Base-by-base conservation (phyloP, 2,329 filamentous ascomycete genomes). In the Magnaporthiopsis rhizophila region DNA sequence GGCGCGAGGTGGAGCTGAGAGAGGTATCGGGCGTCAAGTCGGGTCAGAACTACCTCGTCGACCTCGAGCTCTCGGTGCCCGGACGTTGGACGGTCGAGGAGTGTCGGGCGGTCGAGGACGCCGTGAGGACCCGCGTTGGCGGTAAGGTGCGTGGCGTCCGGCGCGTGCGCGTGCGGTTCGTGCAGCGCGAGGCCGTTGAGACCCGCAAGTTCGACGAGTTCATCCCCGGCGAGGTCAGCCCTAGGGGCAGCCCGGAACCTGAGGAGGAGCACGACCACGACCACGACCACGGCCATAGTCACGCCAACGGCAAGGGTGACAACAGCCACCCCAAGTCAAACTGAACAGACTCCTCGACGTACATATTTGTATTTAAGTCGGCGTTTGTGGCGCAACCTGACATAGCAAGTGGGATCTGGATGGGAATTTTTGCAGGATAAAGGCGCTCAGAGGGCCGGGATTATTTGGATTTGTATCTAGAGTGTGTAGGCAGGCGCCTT, bases 1-100 rank as follows among this genome's bases (percentile, higher is more conserved):
- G 84, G 61, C 78, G 87, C 64, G 78, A 86, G 64, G 82, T 92
- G 11, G 86, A 91, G 71, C 78, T 97, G 59, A 85, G 89, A 59
- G 89, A 91, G 59, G 84, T 98, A 3, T 90, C 92, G 68, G 95
- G 95, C 64, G 84, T 97, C 77, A 99, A 99, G 78, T 95, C 92
- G 3, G 95, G 95, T 36, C 95, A 97, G 76, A 99, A 97, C 78
- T 97, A 96, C 74, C 81, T 98, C 36, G 88, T 98, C 70, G 95
- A 98, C 70, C 76, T 99, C 9, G 93, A 97, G 74, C 78, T 98
- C 66, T 89, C 86, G 2, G 90, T 96, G 21, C 92, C 94, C 0
- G 84, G 82, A 28, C 79, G 80, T 45, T 96, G 90, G 89, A 89
- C 89, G 0, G 80, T 99, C 7, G 85, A 87, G 63, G 84, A 89